Evolutionary conservation across 1,139 yeast genomes (phyloP).

Genomic region (Chernovozyma aurita): DNA sequence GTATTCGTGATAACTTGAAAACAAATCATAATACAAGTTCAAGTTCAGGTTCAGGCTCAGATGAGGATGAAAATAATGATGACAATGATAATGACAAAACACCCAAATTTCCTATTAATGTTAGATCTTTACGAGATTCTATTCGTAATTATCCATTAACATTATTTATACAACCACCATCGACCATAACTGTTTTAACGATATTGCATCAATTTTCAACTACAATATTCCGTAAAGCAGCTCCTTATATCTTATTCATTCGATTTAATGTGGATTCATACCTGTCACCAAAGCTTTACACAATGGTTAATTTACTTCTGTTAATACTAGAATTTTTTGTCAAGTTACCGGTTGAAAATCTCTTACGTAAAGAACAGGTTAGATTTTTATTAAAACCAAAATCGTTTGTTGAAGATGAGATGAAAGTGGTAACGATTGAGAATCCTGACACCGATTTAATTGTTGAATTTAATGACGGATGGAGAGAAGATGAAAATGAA

Average conservation of each 20-base stretch:
- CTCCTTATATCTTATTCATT: slow-evolving; percentile 69
- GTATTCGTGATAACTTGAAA: too few species aligned
- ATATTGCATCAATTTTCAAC: slow-evolving; percentile 59
- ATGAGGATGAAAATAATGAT: not conserved
- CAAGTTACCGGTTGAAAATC: slow-evolving; percentile 82
- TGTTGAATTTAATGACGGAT: slow-evolving; percentile 36
- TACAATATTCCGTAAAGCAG: slow-evolving; percentile 59
- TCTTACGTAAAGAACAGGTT: slow-evolving; percentile 80
- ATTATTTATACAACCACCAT: slow-evolving; percentile 52
- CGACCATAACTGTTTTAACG: slow-evolving; percentile 48
- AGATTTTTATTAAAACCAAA: slow-evolving; percentile 50
- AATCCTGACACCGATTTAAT: slow-evolving; percentile 46
- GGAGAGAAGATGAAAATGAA: slow-evolving; percentile 13
- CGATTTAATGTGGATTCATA: slow-evolving; percentile 66
- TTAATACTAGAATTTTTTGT: slow-evolving; percentile 65
- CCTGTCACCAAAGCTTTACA: slow-evolving; percentile 58
- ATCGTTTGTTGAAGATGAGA: slow-evolving; percentile 23
- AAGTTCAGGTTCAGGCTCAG: not conserved
- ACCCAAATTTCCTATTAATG: slow-evolving; percentile 11
- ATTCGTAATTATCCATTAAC: slow-evolving; percentile 33
- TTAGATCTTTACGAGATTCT: slow-evolving; percentile 38
- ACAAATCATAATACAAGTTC: not conserved
- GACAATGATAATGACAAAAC: not conserved
- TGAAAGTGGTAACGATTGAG: slow-evolving; percentile 34
- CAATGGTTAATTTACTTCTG: slow-evolving; percentile 49